These are phyloP conservation scores for Xenosphaeropsis pyriputrescens DNA, from an alignment of 2,329 filamentous ascomycete genomes.

Conservation along the genomic window DNA sequence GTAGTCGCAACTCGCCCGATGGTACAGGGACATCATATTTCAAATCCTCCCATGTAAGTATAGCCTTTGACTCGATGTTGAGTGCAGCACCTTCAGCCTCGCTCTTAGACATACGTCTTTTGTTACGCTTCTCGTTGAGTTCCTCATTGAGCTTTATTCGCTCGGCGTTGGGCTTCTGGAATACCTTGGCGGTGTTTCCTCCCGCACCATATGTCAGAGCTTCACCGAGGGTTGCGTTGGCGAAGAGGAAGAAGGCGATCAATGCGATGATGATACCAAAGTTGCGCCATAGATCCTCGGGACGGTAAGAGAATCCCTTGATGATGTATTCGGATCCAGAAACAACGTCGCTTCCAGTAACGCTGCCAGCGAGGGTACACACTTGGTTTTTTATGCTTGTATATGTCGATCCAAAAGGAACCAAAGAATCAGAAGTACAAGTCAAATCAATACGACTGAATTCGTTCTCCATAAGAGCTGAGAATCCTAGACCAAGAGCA, in stretches of 20 bases:
- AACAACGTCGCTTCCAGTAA: slow-evolving; percentile 46
- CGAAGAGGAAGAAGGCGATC: slow-evolving; percentile 58
- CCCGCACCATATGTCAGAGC: slow-evolving; percentile 64
- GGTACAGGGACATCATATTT: slow-evolving; percentile 56
- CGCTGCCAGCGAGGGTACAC: slow-evolving; percentile 65
- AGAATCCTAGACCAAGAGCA: slow-evolving; percentile 59
- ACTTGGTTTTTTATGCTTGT: slow-evolving; percentile 59
- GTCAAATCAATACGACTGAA: slow-evolving; percentile 55
- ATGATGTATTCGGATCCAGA: slow-evolving; percentile 56
- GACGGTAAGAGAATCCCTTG: slow-evolving; percentile 50
- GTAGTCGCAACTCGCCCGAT: slow-evolving; percentile 26
- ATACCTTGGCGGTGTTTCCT: slow-evolving; percentile 69
- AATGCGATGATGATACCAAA: slow-evolving; percentile 68
- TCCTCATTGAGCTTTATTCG: slow-evolving; percentile 49
- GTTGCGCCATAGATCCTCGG: slow-evolving; percentile 63
- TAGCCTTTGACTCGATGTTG: slow-evolving; percentile 41
- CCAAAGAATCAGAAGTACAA: slow-evolving; percentile 51
- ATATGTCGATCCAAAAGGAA: slow-evolving; percentile 60
- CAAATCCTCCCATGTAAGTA: slow-evolving; percentile 79
- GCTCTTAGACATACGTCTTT: slow-evolving; percentile 29
- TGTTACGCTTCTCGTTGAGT: slow-evolving; percentile 42
- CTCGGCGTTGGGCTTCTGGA: slow-evolving; percentile 54
- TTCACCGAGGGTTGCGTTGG: slow-evolving; percentile 70
- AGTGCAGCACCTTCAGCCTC: slow-evolving; percentile 31
- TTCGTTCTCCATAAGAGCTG: slow-evolving; percentile 75